Conservation (phyloP, 257 asterid genomes). For the Capsicum baccatum region DNA sequence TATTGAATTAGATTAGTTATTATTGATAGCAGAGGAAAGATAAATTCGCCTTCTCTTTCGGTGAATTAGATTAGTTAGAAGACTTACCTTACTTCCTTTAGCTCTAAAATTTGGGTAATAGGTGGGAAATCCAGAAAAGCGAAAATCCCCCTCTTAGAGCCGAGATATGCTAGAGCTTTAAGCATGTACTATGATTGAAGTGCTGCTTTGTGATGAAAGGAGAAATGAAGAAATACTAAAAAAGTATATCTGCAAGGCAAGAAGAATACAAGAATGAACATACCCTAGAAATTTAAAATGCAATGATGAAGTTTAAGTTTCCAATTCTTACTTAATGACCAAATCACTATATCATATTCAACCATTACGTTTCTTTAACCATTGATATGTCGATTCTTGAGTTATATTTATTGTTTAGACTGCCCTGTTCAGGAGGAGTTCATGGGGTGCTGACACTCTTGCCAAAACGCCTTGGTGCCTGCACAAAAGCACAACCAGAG, state of each 20-base stretch:
- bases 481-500: not conserved
- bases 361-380: not conserved
- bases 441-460: not conserved
- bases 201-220: conserved; percentile 19
- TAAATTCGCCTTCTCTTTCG: too few relatives aligned
- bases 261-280: not conserved
- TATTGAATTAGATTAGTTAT: too few relatives aligned
- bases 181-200: not conserved
- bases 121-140: conserved; percentile 13
- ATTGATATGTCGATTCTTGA: not conserved
- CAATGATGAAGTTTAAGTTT: conserved; percentile 13
- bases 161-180: conserved; percentile 26
- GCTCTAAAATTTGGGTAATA: not conserved
- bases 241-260: not conserved
- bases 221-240: not conserved
- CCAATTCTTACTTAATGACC: not conserved
- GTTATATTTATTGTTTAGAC: not conserved
- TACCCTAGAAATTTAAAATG: not conserved
- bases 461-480: not conserved
- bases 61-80: too few relatives aligned
- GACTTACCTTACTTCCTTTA: not conserved
- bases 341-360: conserved; percentile 2
- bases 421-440: conserved; percentile 19
- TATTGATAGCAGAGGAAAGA: too few relatives aligned
- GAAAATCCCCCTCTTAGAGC: not conserved